Evolutionary conservation across 768 basidiomycete genomes (phyloP).

Genomic region (Auricularia heimuer): DNA sequence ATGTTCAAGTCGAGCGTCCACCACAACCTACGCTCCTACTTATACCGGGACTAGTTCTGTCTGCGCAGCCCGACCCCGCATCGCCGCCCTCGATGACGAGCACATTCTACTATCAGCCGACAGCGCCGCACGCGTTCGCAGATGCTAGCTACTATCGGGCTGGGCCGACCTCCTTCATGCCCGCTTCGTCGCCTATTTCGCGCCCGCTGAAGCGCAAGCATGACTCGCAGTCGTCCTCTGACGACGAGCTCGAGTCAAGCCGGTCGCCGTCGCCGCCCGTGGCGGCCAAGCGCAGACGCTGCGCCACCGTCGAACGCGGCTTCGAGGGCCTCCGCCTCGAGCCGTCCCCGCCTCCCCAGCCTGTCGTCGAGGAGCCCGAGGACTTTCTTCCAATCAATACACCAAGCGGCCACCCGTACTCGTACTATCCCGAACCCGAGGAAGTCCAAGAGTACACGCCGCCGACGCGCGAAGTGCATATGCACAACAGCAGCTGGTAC

Average conservation of each 20-base stretch:
- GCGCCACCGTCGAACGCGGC: constrained; percentile 42
- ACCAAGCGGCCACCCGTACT: neutral
- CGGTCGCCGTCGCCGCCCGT: neutral
- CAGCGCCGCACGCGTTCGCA: neutral
- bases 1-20: too few species aligned
- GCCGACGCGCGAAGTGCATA: constrained; percentile 41
- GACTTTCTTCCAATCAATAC: neutral
- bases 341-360: constrained; percentile 19
- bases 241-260: neutral
- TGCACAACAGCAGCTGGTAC: constrained; percentile 58
- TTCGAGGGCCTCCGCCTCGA: constrained; percentile 41
- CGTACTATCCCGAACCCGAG: neutral
- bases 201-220: neutral
- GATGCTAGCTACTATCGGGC: neutral
- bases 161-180: neutral
- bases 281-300: constrained; percentile 36
- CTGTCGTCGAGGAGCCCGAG: constrained; percentile 13
- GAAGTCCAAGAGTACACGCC: constrained; percentile 1
- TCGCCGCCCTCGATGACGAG: neutral
- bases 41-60: too few species aligned
- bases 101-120: neutral
- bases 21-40: too few species aligned
- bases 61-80: too few species aligned
- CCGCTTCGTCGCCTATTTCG: neutral
- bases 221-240: neutral